phyloP scores from a whole-genome alignment of 2,329 filamentous ascomycete species.

The Rosellinia necatrix region DNA sequence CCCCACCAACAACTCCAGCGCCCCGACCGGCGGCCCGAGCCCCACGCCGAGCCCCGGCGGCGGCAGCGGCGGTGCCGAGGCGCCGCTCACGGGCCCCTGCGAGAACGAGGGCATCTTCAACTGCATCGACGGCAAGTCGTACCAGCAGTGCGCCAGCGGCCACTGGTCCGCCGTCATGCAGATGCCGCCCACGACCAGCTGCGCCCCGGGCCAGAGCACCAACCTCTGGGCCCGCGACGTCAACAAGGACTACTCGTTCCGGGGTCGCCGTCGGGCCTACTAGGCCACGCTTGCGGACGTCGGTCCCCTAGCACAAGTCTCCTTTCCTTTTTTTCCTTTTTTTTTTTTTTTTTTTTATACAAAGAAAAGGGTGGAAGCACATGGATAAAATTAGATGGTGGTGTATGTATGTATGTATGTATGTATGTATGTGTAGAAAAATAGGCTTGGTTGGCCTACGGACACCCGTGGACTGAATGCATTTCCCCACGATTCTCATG shows the following conservation, averaged over 20 bases:
- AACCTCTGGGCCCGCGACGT: slow-evolving; percentile 35
- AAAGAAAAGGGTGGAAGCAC: no score
- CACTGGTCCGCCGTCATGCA: slow-evolving; percentile 37
- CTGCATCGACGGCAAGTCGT: slow-evolving; percentile 40
- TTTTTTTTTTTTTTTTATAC: no score
- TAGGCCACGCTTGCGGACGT: no score
- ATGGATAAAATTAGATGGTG: no score
- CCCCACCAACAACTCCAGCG: no score
- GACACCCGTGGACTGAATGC: no score
- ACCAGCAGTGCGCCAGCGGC: slow-evolving; percentile 44
- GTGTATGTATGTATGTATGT: no score
- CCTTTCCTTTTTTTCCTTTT: no score
- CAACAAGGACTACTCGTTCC: background rate
- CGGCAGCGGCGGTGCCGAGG: slow-evolving; percentile 18
- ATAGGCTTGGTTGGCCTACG: no score
- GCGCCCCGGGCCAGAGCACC: slow-evolving; percentile 35
- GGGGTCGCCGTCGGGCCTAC: slow-evolving; percentile 11
- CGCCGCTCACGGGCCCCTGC: slow-evolving; percentile 39
- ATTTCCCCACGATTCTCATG: no score
- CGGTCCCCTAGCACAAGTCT: no score
- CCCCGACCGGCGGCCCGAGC: slow-evolving; percentile 15
- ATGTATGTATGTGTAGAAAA: no score
- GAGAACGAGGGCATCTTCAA: slow-evolving; percentile 42
- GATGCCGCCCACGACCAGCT: slow-evolving; percentile 40
- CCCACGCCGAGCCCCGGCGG: slow-evolving; percentile 1